These are phyloP conservation scores for Stephania japonica DNA, from an alignment of 164 flowering plant genomes.

Conservation along the genomic window DNA sequence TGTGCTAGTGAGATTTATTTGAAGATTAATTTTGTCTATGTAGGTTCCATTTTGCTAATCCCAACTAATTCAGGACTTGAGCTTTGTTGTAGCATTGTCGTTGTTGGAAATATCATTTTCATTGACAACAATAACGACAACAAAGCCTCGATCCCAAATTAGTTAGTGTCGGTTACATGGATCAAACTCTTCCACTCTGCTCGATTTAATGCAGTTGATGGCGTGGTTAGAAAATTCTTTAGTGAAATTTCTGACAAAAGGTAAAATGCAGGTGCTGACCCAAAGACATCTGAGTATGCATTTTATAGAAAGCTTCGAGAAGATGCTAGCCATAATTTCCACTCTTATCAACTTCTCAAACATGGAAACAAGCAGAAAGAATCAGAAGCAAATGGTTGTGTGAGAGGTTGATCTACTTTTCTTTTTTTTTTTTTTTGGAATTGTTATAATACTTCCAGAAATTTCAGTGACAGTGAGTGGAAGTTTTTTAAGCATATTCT, in stretches of 20 bases:
- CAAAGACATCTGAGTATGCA: constrained; percentile 76
- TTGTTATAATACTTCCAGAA: background rate
- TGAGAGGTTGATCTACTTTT: constrained; percentile 21
- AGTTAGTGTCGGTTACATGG: background rate
- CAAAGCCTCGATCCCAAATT: too few species aligned
- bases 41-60: background rate
- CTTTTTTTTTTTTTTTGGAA: background rate
- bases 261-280: constrained; percentile 33
- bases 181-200: background rate
- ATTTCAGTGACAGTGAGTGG: background rate
- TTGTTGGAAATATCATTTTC: background rate
- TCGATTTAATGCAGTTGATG: too few species aligned
- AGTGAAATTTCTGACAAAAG: constrained; percentile 7
- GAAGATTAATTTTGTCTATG: too few species aligned
- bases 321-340: constrained; percentile 19
- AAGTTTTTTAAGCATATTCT: background rate
- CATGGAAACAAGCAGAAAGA: constrained; percentile 20
- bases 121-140: background rate
- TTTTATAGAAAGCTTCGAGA: constrained; percentile 53
- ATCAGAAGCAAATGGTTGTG: constrained; percentile 16
- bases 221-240: background rate
- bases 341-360: constrained; percentile 16
- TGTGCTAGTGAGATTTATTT: too few species aligned
- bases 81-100: background rate
- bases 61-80: background rate